A percentile compares a stretch with the other conserved stretches of the same genome.
Evolutionary conservation across 202 grass and related monocot genomes (phyloP).

Genomic region (Bolboschoenoplectus hybrid): DNA sequence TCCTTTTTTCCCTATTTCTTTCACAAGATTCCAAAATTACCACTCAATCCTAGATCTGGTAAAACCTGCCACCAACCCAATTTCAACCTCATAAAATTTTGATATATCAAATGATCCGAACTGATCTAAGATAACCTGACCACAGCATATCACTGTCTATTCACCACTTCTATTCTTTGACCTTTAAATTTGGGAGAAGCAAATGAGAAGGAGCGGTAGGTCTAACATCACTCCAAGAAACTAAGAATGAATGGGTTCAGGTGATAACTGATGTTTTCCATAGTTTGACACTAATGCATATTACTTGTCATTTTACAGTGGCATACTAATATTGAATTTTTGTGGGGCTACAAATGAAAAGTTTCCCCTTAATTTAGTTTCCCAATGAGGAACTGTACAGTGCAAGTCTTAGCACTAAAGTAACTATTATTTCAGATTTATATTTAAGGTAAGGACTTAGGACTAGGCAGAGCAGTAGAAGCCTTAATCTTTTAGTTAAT

Average conservation of each 20-base stretch:
- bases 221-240: not conserved
- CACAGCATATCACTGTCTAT: not conserved
- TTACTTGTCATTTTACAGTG: not conserved
- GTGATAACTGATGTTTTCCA: constrained; percentile 5
- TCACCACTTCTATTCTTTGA: not conserved
- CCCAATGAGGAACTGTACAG: not conserved
- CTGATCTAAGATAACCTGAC: not conserved
- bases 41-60: not conserved
- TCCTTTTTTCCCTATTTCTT: not conserved
- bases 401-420: not conserved
- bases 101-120: not conserved
- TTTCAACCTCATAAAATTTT: not conserved
- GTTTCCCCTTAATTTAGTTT: not conserved
- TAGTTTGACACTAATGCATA: not conserved
- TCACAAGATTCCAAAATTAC: constrained; percentile 4
- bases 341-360: not conserved
- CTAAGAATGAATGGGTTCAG: not conserved
- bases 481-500: not conserved
- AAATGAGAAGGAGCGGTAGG: not conserved
- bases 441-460: constrained; percentile 5
- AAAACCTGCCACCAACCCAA: not conserved
- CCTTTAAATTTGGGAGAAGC: not conserved
- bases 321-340: not conserved
- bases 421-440: not conserved
- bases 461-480: not conserved